phyloP scores from a whole-genome alignment of 140 eudicot genomes.

The Bidens hawaiensis region DNA sequence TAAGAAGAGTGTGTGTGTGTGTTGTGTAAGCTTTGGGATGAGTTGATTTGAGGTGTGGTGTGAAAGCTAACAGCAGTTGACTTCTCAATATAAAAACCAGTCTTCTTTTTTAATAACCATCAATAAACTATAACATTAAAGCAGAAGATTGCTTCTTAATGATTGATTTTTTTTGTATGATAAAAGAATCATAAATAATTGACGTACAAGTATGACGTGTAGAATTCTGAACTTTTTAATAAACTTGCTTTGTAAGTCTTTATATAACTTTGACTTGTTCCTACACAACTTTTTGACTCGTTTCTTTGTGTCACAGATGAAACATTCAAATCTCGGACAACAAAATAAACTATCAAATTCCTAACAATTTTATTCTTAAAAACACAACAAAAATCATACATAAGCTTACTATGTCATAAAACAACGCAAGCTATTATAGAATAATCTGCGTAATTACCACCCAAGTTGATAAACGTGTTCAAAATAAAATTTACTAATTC shows the following conservation, averaged over 20 bases:
- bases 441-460: no score
- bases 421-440: no score
- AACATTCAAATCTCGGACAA: not conserved
- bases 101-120: constrained; percentile 8
- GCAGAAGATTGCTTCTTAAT: no score
- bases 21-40: constrained; percentile 43
- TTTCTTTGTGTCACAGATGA: not conserved
- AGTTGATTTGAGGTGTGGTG: constrained; percentile 55
- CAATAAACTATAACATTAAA: not conserved
- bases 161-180: not conserved
- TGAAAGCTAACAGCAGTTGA: constrained; percentile 48
- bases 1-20: no score
- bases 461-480: not conserved
- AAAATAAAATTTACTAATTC: no score
- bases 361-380: no score
- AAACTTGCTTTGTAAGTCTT: not conserved
- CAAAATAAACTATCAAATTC: not conserved
- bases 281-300: no score
- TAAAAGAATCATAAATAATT: no score
- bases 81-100: not conserved
- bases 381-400: not conserved
- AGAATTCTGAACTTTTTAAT: not conserved
- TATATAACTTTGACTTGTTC: no score
- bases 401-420: not conserved
- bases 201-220: no score